A percentile compares a stretch with the other conserved stretches of the same genome.
phyloP scores from a whole-genome alignment of 2,329 filamentous ascomycete genomes.

The Colletotrichum salicis region DNA sequence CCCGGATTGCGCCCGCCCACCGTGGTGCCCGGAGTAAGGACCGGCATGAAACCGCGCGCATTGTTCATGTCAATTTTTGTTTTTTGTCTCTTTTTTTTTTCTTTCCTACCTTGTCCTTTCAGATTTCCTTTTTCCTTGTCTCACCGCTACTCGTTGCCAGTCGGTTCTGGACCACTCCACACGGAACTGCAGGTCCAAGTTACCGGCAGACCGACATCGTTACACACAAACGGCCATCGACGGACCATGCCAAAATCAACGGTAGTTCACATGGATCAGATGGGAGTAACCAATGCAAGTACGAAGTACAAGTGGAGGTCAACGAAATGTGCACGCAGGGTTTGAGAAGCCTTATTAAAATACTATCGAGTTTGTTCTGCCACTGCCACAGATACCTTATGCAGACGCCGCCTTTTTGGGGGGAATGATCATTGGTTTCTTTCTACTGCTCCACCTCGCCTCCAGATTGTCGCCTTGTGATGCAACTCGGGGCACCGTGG shows the following conservation, averaged over 20 bases:
- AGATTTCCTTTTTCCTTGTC: conserved; percentile 20
- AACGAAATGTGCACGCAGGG: conserved; percentile 10
- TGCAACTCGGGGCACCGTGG: conserved; percentile 10
- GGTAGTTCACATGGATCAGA: background rate
- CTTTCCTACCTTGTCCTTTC: background rate
- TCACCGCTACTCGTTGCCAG: conserved; percentile 32
- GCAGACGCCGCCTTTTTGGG: conserved; percentile 16
- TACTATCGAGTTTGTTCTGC: conserved; percentile 28
- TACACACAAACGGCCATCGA: background rate
- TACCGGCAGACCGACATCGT: conserved; percentile 4
- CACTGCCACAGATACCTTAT: conserved; percentile 6
- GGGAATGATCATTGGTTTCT: conserved; percentile 22
- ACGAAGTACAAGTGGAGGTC: background rate
- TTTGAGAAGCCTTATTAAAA: conserved; percentile 28
- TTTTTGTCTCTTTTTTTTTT: background rate
- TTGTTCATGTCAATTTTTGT: background rate
- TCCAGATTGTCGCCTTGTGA: conserved; percentile 23
- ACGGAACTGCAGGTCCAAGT: conserved; percentile 16
- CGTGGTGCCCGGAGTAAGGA: conserved; percentile 21
- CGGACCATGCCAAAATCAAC: background rate
- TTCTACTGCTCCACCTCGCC: conserved; percentile 24
- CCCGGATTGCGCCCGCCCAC: background rate
- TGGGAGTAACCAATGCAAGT: background rate
- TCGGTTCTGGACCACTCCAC: conserved; percentile 21
- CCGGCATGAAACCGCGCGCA: conserved; percentile 12